phyloP scores from a whole-genome alignment of 208 protist species.

The Acanthamoeba healyi region DNA sequence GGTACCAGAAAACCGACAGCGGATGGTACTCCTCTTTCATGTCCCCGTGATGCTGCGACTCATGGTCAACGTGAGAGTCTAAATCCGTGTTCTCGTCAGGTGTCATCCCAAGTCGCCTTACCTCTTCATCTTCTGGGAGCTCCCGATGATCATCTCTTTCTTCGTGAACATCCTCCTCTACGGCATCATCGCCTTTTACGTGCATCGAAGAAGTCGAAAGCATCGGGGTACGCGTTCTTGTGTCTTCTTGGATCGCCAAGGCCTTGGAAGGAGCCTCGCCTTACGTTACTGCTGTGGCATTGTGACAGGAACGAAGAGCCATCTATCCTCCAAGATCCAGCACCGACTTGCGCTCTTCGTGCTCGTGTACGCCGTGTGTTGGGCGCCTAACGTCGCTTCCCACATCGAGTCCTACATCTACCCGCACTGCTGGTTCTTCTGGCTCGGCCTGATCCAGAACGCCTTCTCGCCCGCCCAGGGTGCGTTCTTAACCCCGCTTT shows the following conservation, averaged over 20 bases:
- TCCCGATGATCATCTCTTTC: slow-evolving; percentile 45
- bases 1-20: slow-evolving; percentile 24
- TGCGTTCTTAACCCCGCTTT: no score
- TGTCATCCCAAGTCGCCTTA: slow-evolving; percentile 59
- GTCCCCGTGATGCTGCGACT: no score
- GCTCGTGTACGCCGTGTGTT: slow-evolving; percentile 63
- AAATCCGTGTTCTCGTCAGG: no score
- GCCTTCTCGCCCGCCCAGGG: slow-evolving; percentile 40
- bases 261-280: neutral
- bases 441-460: slow-evolving; percentile 42
- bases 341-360: slow-evolving; percentile 44
- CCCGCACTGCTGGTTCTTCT: slow-evolving; percentile 37
- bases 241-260: no score
- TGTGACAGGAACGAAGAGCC: slow-evolving; percentile 39
- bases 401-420: slow-evolving; percentile 13
- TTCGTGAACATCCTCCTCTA: slow-evolving; percentile 57
- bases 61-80: no score
- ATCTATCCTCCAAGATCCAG: slow-evolving; percentile 35
- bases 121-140: slow-evolving; percentile 68
- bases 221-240: no score
- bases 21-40: slow-evolving; percentile 1
- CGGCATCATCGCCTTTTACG: slow-evolving; percentile 49
- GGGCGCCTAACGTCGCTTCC: slow-evolving; percentile 50
- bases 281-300: neutral
- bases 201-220: slow-evolving; percentile 30